These are phyloP conservation scores for Gaertneriomyces sp. DNA, from an alignment of 192 early-diverging fungal genomes.

Conservation along the genomic window DNA sequence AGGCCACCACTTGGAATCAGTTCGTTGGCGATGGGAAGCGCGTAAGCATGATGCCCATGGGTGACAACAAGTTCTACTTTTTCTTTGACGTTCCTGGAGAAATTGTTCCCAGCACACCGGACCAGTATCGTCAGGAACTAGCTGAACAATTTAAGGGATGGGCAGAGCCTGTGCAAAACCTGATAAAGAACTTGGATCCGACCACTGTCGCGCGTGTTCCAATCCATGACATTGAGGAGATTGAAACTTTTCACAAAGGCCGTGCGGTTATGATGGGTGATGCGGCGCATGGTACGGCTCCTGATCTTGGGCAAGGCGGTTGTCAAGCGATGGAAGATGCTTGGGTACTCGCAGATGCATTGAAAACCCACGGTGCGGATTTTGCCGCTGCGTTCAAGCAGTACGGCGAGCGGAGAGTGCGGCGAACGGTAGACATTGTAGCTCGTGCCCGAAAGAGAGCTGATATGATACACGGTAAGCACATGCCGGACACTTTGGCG, in stretches of 20 bases:
- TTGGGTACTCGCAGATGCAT: constrained; percentile 17
- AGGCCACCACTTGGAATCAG: constrained; percentile 14
- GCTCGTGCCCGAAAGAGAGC: constrained; percentile 17
- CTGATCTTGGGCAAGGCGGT: constrained; percentile 24
- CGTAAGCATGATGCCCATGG: constrained; percentile 30
- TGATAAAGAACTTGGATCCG: constrained; percentile 11
- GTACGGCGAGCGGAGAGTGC: constrained; percentile 9
- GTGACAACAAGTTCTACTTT: constrained; percentile 25
- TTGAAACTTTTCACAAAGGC: constrained; percentile 16
- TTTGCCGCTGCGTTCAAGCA: constrained; percentile 7
- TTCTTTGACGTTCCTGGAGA: constrained; percentile 21
- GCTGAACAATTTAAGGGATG: constrained; percentile 13
- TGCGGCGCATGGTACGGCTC: constrained; percentile 17
- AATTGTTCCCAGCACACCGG: constrained; percentile 1
- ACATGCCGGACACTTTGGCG: constrained; percentile 13
- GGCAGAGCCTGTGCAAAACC: constrained; percentile 15
- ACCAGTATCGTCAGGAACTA: constrained; percentile 15
- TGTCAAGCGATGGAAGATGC: constrained; percentile 27
- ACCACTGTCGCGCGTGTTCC: constrained; percentile 19
- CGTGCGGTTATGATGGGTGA: constrained; percentile 19
- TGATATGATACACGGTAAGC: constrained; percentile 24
- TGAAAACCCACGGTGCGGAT: constrained; percentile 12
- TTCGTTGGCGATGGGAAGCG: constrained; percentile 24
- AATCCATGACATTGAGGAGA: constrained; percentile 20
- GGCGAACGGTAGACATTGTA: constrained; percentile 19